Conservation (phyloP, 768 basidiomycete species). For the Epithele typhae region DNA sequence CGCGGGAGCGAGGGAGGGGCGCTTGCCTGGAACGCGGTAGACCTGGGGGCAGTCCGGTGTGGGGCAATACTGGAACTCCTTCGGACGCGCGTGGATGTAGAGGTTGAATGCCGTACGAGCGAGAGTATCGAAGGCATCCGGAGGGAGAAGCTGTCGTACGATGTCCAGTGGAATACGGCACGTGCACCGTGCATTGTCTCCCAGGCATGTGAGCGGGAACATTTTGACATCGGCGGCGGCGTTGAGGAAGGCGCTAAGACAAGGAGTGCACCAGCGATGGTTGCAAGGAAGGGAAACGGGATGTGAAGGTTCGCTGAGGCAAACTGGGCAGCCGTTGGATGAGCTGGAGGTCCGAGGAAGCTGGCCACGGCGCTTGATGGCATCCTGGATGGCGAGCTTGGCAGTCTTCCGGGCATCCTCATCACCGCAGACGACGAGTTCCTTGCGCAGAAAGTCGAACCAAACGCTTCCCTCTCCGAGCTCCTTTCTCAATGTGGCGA, state of each 20-base stretch:
- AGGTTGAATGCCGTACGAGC: conserved; percentile 54
- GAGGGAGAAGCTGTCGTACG: conserved; percentile 46
- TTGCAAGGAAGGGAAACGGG: conserved; percentile 59
- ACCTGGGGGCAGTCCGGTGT: conserved; percentile 75
- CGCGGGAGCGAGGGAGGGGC: conserved; percentile 32
- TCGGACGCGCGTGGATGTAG: conserved; percentile 53
- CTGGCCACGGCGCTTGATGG: conserved; percentile 27
- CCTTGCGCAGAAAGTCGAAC: conserved; percentile 39
- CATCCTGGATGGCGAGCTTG: conserved; percentile 34
- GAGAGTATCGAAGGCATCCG: conserved; percentile 50
- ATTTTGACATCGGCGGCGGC: conserved; percentile 51
- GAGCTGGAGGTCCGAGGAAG: too few species aligned
- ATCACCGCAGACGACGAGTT: conserved; percentile 53
- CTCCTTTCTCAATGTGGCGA: conserved; percentile 40
- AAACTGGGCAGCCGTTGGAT: conserved; percentile 56
- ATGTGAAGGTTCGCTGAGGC: conserved; percentile 50
- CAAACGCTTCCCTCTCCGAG: conserved; percentile 56
- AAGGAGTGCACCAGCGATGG: conserved; percentile 64
- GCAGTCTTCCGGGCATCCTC: conserved; percentile 40
- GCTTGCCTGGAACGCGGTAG: too few species aligned
- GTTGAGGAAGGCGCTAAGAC: conserved; percentile 53
- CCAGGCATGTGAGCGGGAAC: conserved; percentile 78
- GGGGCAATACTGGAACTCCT: conserved; percentile 72
- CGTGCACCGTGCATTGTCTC: conserved; percentile 50
- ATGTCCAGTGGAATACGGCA: conserved; percentile 49